Evolutionary conservation across 148 eudicot species (phyloP), one percentile per base, ranked within the genome.

Genomic region (Fallopia convolvulus): DNA sequence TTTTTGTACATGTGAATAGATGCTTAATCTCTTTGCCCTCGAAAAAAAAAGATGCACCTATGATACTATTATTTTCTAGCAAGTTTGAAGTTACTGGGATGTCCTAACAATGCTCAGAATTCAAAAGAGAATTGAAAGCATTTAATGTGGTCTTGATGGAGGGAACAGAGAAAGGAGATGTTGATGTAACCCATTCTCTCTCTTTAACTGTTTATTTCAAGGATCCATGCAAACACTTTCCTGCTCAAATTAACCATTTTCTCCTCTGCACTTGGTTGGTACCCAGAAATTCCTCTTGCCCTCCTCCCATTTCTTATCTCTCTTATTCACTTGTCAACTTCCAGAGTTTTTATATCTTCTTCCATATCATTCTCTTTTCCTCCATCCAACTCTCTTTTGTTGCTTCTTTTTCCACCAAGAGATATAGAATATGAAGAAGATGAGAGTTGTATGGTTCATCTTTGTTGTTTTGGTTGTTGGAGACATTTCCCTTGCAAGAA

Each of bases 261-360:
- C 44, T 39, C 44, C 46, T 68, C 72, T 68, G 72, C 72, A 68
- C 46, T 39, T 68, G 72, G 72, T 68, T 68, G 72, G 72, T 39
- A 17, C 72, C 21, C 72, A 76, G 74, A 72, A 68, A 68, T 68
- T 68, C 72, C 72, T 68, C 72, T 65, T 65, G 72, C 39, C 72
- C 76, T 52, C 49, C 39, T 74, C 76, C 46, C 76, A 15, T 26
- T 72, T 7, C n/a, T 48, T 42, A 30, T 42, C 53, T 42, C 74
- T 42, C 53, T 20, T 26, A 7, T 20, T 44, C 75, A 44, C 75
- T 47, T 40, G 50, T 42, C 75, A 18, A 40, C 50, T 8, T 42
- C 50, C 50, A 72, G 50, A 21, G 50, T 46, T 21, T 18, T 72
- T 40, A 41, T 47, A 21, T 72, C 74, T 36, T 46, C 20, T 63